Conservation (phyloP, 2,329 filamentous ascomycete genomes). For the Drechslerella dactyloides region DNA sequence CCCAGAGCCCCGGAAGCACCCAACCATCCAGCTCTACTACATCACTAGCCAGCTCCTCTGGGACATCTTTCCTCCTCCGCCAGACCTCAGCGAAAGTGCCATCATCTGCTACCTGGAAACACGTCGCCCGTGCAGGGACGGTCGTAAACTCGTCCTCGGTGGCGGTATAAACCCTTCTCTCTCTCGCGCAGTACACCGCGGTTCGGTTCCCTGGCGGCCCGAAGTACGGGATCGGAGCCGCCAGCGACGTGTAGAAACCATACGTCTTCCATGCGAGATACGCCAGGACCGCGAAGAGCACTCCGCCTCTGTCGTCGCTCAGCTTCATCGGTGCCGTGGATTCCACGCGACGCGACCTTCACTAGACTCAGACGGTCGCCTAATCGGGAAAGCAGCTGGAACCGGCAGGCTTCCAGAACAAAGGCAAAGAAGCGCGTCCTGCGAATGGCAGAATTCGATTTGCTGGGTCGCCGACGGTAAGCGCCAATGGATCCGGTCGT, state of each 20-base stretch:
- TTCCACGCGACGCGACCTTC: not conserved
- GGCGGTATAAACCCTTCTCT: constrained; percentile 7
- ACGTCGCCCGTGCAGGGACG: constrained; percentile 8
- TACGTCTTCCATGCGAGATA: constrained; percentile 18
- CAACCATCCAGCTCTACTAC: constrained; percentile 20
- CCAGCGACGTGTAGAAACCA: not conserved
- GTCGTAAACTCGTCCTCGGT: constrained; percentile 16
- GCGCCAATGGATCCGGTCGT: not conserved
- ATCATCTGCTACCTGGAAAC: constrained; percentile 18
- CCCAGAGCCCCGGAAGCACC: constrained; percentile 72
- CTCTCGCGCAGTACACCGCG: constrained; percentile 19
- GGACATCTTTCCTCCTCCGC: constrained; percentile 5
- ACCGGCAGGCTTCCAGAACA: constrained; percentile 18
- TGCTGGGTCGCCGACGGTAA: constrained; percentile 1
- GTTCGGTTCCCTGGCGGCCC: not conserved
- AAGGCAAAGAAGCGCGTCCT: not conserved
- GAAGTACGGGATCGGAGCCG: not conserved
- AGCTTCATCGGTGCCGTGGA: constrained; percentile 1
- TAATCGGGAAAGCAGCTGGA: constrained; percentile 17
- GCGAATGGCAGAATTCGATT: constrained; percentile 2
- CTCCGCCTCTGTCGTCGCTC: not conserved
- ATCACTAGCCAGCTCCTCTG: not conserved
- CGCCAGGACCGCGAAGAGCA: constrained; percentile 5
- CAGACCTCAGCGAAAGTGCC: constrained; percentile 21
- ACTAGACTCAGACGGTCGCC: not conserved